Evolutionary conservation across 2,329 filamentous ascomycete species (phyloP), one percentile per base, ranked within the genome.

Genomic region (Penicillium aurantiogriseum): DNA sequence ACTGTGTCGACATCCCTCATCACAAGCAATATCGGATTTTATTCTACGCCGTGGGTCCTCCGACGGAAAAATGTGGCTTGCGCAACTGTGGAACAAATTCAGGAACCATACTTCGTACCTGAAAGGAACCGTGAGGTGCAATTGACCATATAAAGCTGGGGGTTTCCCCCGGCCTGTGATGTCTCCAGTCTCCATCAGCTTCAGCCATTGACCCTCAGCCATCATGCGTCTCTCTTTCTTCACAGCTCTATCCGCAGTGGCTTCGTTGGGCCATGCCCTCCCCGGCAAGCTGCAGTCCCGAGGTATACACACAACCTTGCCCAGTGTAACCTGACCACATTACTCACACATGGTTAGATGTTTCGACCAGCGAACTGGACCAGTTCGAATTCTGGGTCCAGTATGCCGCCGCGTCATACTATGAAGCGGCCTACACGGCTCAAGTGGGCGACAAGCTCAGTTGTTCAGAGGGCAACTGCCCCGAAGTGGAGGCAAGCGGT

Each of bases 391-490:
- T 80, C 61, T 80, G 78, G 69, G 76, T 77, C 50, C 78, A 82
- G 59, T 83, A 80, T 67, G 76, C 79, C 4, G 79, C 79, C 1
- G 80, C 80, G 0, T 69, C 79, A 31, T 82, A 82, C 67, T 83
- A 80, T 63, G 64, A 72, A 4, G 63, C 62, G 38, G 81, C 81
- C 69, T 81, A 80, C 65, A 70, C 76, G 43, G 69, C 71, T 38
- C 51, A 63, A 44, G 54, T 74, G n/a, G 71, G 71, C 48, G 72
- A 74, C 11, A 76, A 76, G 55, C 44, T 81, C 39, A 73, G 65
- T 17, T 83, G 80, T 59, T 65, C 66, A 1, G 67, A 73, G 17
- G 74, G 72, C 0, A 80, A 79, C 59, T 83, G 80, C 59, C 73
- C 77, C 0, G 63, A 71, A 2, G 78, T 83, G 0, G 73, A 82